Evolutionary conservation across 2,329 filamentous ascomycete genomes (phyloP).

Genomic region (Chalaropsis thielavioides): DNA sequence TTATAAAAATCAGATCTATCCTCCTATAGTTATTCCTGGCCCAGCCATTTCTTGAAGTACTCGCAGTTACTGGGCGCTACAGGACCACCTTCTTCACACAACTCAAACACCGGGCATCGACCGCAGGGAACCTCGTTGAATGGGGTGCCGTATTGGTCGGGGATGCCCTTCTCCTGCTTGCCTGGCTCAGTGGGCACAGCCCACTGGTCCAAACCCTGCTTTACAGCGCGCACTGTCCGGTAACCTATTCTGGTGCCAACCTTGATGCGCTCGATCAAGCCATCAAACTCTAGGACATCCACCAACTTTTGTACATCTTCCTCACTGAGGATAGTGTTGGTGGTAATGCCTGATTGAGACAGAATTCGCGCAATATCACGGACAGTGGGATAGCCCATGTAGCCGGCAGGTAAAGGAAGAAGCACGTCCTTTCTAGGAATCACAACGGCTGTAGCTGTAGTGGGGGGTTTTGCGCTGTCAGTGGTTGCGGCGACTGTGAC

Average conservation of each 20-base stretch:
- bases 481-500: not conserved
- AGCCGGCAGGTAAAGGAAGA: conserved; percentile 48
- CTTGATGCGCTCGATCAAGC: conserved; percentile 55
- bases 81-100: conserved; percentile 81
- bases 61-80: conserved; percentile 82
- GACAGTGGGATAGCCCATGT: conserved; percentile 67
- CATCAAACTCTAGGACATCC: conserved; percentile 79
- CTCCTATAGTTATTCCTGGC: conserved; percentile 26
- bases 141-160: conserved; percentile 45
- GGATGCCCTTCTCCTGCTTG: conserved; percentile 27
- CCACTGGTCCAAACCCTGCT: conserved; percentile 31
- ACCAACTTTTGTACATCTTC: conserved; percentile 73
- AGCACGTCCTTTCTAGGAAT: conserved; percentile 28
- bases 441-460: not conserved
- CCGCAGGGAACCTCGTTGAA: conserved; percentile 85
- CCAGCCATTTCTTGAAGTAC: conserved; percentile 80
- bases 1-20: not conserved
- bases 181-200: conserved; percentile 22
- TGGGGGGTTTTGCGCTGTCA: not conserved
- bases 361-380: conserved; percentile 63
- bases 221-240: conserved; percentile 36
- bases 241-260: conserved; percentile 38
- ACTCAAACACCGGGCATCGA: conserved; percentile 78
- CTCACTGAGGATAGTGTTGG: conserved; percentile 54
- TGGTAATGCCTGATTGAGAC: conserved; percentile 52